Conservation (phyloP, 2,329 filamentous ascomycete species). For the Samsoniella hepiali region DNA sequence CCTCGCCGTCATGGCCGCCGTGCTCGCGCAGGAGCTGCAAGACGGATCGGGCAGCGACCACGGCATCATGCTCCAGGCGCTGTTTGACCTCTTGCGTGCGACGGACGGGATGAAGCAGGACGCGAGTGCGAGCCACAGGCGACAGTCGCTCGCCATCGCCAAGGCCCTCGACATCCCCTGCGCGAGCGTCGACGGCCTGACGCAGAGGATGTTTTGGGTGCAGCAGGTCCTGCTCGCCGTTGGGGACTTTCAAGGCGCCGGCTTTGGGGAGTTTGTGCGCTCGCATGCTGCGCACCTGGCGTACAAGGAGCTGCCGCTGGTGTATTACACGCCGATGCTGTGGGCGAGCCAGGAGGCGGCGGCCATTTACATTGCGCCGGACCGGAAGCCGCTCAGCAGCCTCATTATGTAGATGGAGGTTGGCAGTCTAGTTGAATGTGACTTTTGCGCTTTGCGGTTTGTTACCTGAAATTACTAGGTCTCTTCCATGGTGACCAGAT, state of each 20-base stretch:
- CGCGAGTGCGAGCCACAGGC: background rate
- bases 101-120: background rate
- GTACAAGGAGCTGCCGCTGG: slow-evolving; percentile 27
- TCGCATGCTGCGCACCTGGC: slow-evolving; percentile 24
- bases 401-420: background rate
- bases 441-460: background rate
- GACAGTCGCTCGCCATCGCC: background rate
- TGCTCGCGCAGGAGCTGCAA: background rate
- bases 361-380: slow-evolving; percentile 25
- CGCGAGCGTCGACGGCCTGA: slow-evolving; percentile 20
- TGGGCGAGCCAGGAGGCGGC: slow-evolving; percentile 27
- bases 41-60: background rate
- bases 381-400: slow-evolving; percentile 24
- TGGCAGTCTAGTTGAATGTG: background rate
- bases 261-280: slow-evolving; percentile 26
- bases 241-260: background rate
- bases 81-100: background rate
- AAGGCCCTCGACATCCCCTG: slow-evolving; percentile 23
- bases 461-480: background rate
- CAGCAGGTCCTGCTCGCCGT: slow-evolving; percentile 25
- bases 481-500: background rate
- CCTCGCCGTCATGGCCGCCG: slow-evolving; percentile 6
- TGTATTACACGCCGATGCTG: slow-evolving; percentile 27
- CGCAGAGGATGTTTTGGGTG: slow-evolving; percentile 30
- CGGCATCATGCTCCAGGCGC: background rate